phyloP scores from a whole-genome alignment of 169 alveolate genomes.

The Plasmodium adleri region DNA sequence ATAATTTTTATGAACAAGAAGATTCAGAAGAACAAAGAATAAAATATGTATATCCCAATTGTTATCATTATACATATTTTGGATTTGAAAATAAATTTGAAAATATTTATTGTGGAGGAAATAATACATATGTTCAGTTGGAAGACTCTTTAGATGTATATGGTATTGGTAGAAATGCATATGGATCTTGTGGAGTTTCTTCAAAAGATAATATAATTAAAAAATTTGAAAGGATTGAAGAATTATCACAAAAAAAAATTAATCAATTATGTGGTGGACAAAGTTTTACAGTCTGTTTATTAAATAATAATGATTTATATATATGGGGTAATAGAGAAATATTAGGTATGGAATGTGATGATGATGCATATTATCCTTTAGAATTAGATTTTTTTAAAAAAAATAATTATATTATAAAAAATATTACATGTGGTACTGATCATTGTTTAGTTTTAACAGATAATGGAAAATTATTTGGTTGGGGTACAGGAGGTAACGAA shows the following conservation, averaged over 20 bases:
- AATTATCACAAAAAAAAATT: conserved; percentile 78
- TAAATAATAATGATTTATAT: conserved; percentile 83
- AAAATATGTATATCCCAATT: conserved; percentile 50
- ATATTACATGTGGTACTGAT: conserved; percentile 57
- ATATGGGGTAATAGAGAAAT: conserved; percentile 88
- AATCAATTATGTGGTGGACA: conserved; percentile 88
- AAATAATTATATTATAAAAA: conserved; percentile 16
- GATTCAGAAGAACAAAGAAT: conserved; percentile 26
- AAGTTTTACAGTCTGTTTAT: conserved; percentile 86
- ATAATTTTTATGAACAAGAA: conserved; percentile 62
- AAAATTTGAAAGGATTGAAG: conserved; percentile 76
- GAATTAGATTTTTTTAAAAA: conserved; percentile 38
- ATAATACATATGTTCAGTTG: conserved; percentile 87
- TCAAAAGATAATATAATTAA: conserved; percentile 76
- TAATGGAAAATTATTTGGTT: conserved; percentile 50
- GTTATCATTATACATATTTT: conserved; percentile 75
- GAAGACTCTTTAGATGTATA: conserved; percentile 77
- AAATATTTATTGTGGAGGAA: conserved; percentile 85
- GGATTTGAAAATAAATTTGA: conserved; percentile 74
- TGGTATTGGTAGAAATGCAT: conserved; percentile 90
- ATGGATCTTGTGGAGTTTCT: conserved; percentile 87
- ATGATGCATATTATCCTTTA: conserved; percentile 49
- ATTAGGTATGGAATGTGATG: conserved; percentile 75
- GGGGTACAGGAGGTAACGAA: conserved; percentile 75
- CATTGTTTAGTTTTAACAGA: conserved; percentile 73